Evolutionary conservation across 2,329 filamentous ascomycete species (phyloP).

Genomic region (Emergomyces orientalis): DNA sequence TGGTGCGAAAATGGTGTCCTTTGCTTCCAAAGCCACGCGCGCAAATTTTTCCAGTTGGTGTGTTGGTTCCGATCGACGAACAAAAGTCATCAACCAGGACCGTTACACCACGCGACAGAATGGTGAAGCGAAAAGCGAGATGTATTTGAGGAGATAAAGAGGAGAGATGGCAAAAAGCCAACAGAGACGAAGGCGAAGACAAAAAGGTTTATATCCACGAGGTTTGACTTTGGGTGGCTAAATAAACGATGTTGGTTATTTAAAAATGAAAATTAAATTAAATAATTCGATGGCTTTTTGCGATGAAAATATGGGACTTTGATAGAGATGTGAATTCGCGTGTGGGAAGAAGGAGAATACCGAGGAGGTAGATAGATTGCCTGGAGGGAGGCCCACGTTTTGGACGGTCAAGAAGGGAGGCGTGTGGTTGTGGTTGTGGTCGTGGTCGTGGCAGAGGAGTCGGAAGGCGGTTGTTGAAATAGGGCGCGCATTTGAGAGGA

Average conservation of each 20-base stretch:
- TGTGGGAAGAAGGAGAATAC: background rate
- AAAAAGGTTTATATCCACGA: background rate
- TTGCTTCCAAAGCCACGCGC: slow-evolving; percentile 2
- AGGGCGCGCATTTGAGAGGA: background rate
- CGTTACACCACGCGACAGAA: background rate
- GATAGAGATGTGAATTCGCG: background rate
- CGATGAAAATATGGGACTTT: too few relatives aligned
- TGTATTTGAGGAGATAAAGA: slow-evolving; percentile 1
- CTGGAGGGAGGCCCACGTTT: background rate
- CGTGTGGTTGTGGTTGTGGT: too few relatives aligned
- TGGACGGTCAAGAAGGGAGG: background rate
- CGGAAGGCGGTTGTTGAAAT: background rate
- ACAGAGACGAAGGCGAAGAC: too few relatives aligned
- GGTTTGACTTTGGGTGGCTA: background rate
- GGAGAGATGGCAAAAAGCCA: too few relatives aligned
- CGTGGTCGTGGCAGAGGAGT: background rate
- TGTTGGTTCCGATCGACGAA: slow-evolving; percentile 8
- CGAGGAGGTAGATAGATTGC: background rate
- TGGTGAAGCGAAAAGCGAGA: background rate
- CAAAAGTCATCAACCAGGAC: slow-evolving; percentile 3
- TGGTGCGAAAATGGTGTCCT: background rate
- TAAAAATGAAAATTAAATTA: too few relatives aligned
- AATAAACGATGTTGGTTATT: too few relatives aligned
- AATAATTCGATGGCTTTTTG: too few relatives aligned
- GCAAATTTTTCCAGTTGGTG: slow-evolving; percentile 1